Conservation (phyloP, 768 basidiomycete species). For the Trichaptum fuscoviolaceum region DNA sequence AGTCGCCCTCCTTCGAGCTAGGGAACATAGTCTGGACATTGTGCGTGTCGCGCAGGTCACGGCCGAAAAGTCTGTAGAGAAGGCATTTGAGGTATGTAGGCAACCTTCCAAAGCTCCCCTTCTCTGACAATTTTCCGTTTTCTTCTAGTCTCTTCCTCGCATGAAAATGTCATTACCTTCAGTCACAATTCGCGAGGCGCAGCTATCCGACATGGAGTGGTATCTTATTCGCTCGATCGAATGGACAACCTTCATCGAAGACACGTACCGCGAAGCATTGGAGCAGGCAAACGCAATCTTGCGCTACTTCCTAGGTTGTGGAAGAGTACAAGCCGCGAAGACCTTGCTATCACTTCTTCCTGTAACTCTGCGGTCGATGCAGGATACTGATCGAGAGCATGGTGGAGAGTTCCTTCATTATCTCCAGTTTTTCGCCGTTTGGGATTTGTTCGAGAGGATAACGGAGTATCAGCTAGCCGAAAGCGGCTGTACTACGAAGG, state of each 20-base stretch:
- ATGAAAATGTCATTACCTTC: slow-evolving; percentile 56
- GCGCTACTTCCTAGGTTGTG: slow-evolving; percentile 87
- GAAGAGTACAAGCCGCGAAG: slow-evolving; percentile 66
- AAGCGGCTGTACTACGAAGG: slow-evolving; percentile 51
- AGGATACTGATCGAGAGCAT: slow-evolving; percentile 58
- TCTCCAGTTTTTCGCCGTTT: slow-evolving; percentile 70
- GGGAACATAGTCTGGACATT: slow-evolving; percentile 81
- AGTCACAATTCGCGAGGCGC: slow-evolving; percentile 49
- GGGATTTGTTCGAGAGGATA: slow-evolving; percentile 60
- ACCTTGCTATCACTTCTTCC: slow-evolving; percentile 57
- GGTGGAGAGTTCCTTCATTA: slow-evolving; percentile 77
- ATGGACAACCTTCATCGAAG: slow-evolving; percentile 79
- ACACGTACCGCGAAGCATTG: slow-evolving; percentile 73
- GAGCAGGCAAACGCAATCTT: slow-evolving; percentile 85
- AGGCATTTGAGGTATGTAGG: slow-evolving; percentile 52
- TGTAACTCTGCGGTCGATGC: slow-evolving; percentile 51
- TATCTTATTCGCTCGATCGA: slow-evolving; percentile 83
- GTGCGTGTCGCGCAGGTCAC: slow-evolving; percentile 73
- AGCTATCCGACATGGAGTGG: slow-evolving; percentile 52
- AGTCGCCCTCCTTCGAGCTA: slow-evolving; percentile 66
- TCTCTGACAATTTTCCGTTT: slow-evolving; percentile 9
- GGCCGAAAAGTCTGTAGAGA: slow-evolving; percentile 72
- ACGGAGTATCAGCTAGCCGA: slow-evolving; percentile 57
- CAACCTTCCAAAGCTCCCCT: slow-evolving; percentile 3
- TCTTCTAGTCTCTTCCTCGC: slow-evolving; percentile 31